Evolutionary conservation across 1,284 basidiomycete genomes (phyloP), one percentile per base, ranked within the genome.

Genomic region (Schizophyllum commune): DNA sequence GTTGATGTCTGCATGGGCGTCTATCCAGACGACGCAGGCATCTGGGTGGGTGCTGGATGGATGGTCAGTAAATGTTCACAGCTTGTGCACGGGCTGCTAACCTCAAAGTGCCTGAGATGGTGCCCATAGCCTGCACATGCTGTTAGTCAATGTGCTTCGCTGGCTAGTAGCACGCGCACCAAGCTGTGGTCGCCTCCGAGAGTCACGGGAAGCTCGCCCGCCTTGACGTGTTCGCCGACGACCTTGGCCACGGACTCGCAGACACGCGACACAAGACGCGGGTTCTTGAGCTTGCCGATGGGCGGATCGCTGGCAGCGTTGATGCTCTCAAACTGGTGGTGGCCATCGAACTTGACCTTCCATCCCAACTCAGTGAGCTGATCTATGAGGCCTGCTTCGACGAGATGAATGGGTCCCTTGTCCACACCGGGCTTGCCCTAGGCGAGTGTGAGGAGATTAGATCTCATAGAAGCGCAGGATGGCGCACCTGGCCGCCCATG

Each of bases 1-100:
- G 77, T 99, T 98, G 79, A 99, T 94, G 74, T 99, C 97, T 52
- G 95, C 90, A 67, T 95, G 91, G 4, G 92, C 91, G 71, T 96
- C 94, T 63, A 96, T 82, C 97, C 97, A 99, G 68, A 99, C 80
- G 52, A 99, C 85, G 68, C 91, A 93, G 62, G 83, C 85, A 53
- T 92, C 83, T 13, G 89, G 86, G 68, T 89, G 81, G 57, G 79
- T 77, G 62, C 89, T 92, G 32, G 32, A 32, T 32, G 59, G 47
- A 51, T 34, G 52, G 19, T 56, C 13, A 54, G 47, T 32, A 58
- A n/a, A n/a, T n/a, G n/a, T n/a, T n/a, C n/a, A n/a, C n/a, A 56
- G 47, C 57, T 39, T 55, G 55, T 53, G 15, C 33, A 39, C 13
- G 53, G 52, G 56, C 11, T 53, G 82, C 71, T 71, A 91, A 39